These are phyloP conservation scores for Aspergillus ochraceus DNA, from an alignment of 2,329 filamentous ascomycete species.

Conservation along the genomic window DNA sequence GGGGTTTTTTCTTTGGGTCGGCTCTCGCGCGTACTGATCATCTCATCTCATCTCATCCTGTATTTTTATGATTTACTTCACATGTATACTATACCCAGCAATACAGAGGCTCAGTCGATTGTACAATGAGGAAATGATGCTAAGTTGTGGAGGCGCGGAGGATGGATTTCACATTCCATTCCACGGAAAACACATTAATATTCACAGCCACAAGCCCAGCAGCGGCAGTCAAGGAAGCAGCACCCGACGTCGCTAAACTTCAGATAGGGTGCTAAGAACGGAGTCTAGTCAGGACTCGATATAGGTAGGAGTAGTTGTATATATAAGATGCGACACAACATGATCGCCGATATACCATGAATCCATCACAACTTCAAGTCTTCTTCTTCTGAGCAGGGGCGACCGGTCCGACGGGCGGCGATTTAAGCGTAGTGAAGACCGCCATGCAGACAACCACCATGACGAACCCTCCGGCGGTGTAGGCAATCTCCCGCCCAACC, in stretches of 20 bases:
- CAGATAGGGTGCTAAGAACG: not conserved
- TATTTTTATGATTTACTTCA: slow-evolving; percentile 1
- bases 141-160: not conserved
- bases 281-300: not conserved
- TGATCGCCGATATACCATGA: no score
- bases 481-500: slow-evolving; percentile 86
- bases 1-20: not conserved
- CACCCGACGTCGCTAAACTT: not conserved
- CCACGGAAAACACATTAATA: not conserved
- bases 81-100: slow-evolving; percentile 15
- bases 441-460: slow-evolving; percentile 72
- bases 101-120: not conserved
- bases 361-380: not conserved
- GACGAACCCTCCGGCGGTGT: slow-evolving; percentile 74
- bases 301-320: not conserved
- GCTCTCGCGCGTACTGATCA: not conserved
- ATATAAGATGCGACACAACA: not conserved
- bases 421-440: slow-evolving; percentile 70
- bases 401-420: slow-evolving; percentile 46
- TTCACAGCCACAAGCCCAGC: not conserved
- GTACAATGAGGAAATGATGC: not conserved
- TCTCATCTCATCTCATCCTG: slow-evolving; percentile 14
- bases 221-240: not conserved
- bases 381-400: not conserved
- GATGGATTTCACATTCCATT: not conserved